A percentile compares a stretch with the other conserved stretches of the same genome.
Evolutionary conservation across 805 yeast genomes (phyloP).

Genomic region (Wickerhamiella spandovensis): DNA sequence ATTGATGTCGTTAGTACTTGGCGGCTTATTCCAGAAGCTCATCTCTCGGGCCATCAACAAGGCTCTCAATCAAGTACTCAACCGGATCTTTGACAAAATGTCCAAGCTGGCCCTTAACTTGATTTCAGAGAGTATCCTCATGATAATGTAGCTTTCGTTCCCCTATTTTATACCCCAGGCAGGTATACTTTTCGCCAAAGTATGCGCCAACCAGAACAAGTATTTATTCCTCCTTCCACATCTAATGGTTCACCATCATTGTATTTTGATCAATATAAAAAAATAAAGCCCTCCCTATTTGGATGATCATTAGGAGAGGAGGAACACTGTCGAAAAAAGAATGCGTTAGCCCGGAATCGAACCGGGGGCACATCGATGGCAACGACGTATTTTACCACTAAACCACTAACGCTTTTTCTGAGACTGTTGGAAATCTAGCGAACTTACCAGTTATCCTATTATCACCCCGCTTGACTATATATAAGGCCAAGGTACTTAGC

Average conservation of each 20-base stretch:
- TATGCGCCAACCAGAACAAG: too few species aligned
- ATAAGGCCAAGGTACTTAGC: not conserved
- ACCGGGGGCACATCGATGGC: constrained; percentile 17
- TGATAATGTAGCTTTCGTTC: not conserved
- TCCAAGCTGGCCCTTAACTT: not conserved
- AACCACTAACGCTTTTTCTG: constrained; percentile 10
- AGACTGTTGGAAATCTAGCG: too few species aligned
- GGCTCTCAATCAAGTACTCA: not conserved
- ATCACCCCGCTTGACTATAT: not conserved
- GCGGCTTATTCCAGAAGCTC: too few species aligned
- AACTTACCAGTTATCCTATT: too few species aligned
- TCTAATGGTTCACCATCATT: too few species aligned
- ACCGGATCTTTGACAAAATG: not conserved
- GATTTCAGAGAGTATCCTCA: not conserved
- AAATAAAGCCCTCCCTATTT: too few species aligned
- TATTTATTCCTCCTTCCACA: too few species aligned
- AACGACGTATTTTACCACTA: constrained; percentile 14
- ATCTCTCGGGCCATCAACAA: not conserved
- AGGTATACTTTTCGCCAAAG: too few species aligned
- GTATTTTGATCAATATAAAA: too few species aligned
- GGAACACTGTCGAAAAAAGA: constrained; percentile 4
- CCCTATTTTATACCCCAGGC: too few species aligned
- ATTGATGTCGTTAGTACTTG: too few species aligned
- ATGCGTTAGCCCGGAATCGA: constrained; percentile 19
- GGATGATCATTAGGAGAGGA: too few species aligned